Evolutionary conservation across 345 rosid genomes (phyloP).

Genomic region (Citrus unshiu): DNA sequence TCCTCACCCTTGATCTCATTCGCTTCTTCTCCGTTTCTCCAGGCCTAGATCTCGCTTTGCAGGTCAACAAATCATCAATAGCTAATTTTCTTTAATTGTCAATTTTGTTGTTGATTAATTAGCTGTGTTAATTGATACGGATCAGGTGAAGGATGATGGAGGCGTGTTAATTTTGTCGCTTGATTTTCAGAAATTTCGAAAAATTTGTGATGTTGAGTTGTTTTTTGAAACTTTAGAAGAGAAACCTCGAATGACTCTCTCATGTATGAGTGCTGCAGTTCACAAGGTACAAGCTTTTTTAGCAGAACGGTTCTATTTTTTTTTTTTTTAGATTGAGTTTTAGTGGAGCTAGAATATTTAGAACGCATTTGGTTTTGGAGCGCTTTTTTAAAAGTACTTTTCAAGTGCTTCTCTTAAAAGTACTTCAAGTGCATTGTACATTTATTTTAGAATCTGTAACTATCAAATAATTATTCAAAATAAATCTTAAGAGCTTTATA

Average conservation of each 20-base stretch:
- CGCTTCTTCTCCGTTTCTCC: constrained; percentile 57
- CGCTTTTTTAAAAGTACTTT: background rate
- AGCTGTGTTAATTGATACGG: background rate
- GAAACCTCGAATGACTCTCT: constrained; percentile 71
- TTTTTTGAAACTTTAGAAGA: constrained; percentile 61
- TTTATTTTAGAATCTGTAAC: background rate
- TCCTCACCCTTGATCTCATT: constrained; percentile 54
- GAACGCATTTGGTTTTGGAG: background rate
- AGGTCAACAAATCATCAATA: constrained; percentile 35
- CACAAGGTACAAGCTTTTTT: constrained; percentile 53
- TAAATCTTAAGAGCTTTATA: background rate
- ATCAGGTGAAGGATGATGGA: constrained; percentile 64
- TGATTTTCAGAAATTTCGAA: constrained; percentile 67
- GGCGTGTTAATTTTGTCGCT: constrained; percentile 52
- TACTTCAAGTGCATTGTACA: background rate
- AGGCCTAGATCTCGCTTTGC: constrained; percentile 51
- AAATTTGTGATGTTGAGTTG: constrained; percentile 43
- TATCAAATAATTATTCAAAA: too few species aligned
- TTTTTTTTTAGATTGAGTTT: background rate
- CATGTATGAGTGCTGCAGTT: constrained; percentile 77
- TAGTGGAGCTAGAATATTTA: constrained; percentile 5
- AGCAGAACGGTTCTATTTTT: background rate
- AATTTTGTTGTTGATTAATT: background rate
- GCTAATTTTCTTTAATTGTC: background rate
- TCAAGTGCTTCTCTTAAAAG: background rate